These are phyloP conservation scores for Spiromastix sp. DNA, from an alignment of 2,329 filamentous ascomycete species.

Conservation along the genomic window DNA sequence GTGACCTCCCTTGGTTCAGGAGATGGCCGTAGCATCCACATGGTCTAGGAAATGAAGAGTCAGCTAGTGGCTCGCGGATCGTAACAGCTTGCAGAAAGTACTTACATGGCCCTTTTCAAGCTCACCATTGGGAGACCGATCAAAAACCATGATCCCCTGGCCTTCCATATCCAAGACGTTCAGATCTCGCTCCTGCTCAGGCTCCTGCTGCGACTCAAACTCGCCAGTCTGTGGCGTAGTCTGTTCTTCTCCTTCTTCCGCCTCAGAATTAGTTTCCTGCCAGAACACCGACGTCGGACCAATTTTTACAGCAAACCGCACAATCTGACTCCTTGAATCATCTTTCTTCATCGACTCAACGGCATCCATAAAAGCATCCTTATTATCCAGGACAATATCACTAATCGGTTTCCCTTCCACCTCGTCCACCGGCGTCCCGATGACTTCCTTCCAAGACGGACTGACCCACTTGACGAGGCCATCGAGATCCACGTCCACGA, in stretches of 20 bases:
- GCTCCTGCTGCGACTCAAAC: constrained; percentile 13
- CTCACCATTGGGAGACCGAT: constrained; percentile 72
- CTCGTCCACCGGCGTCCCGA: constrained; percentile 64
- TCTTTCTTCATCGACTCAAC: constrained; percentile 85
- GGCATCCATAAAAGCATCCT: constrained; percentile 67
- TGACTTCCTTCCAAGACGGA: constrained; percentile 87
- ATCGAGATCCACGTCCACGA: constrained; percentile 85
- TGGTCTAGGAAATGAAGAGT: constrained; percentile 54
- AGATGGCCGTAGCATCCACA: constrained; percentile 99
- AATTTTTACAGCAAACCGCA: constrained; percentile 65
- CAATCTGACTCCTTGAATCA: constrained; percentile 83
- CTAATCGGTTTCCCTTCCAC: constrained; percentile 69
- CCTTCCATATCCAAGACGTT: constrained; percentile 73
- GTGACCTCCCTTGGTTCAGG: constrained; percentile 83
- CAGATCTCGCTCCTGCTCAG: constrained; percentile 27
- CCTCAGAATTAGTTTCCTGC: constrained; percentile 22
- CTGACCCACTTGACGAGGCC: constrained; percentile 92
- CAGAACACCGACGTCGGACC: constrained; percentile 58
- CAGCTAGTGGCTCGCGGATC: constrained; percentile 20
- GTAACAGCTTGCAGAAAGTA: no score
- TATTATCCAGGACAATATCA: constrained; percentile 72
- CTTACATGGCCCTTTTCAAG: constrained; percentile 86
- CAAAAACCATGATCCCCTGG: constrained; percentile 97
- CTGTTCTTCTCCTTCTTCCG: constrained; percentile 9
- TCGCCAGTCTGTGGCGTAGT: constrained; percentile 2